Conservation (phyloP, 2,329 filamentous ascomycete genomes). For the Arthroderma sp. region DNA sequence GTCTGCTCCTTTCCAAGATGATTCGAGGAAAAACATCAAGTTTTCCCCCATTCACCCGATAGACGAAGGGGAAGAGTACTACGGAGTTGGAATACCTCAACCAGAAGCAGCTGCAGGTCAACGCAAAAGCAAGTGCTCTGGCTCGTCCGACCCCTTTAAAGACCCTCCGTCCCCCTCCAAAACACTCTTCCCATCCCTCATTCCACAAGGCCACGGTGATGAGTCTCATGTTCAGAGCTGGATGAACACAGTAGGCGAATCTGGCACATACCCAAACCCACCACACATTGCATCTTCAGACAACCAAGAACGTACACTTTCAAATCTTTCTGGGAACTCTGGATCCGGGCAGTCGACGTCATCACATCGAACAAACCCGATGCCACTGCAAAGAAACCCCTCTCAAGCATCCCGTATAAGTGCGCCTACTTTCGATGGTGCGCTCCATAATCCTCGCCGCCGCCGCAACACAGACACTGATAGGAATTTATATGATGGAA, state of each 20-base stretch:
- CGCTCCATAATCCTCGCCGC: no score
- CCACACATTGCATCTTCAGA: conserved; percentile 33
- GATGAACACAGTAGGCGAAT: not conserved
- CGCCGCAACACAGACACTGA: not conserved
- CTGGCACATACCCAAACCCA: not conserved
- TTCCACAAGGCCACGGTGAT: not conserved
- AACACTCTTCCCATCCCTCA: conserved; percentile 5
- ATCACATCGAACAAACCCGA: conserved; percentile 8
- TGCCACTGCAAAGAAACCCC: conserved; percentile 3
- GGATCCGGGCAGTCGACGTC: conserved; percentile 6
- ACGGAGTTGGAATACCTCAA: conserved; percentile 20
- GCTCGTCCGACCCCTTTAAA: conserved; percentile 8
- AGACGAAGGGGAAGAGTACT: conserved; percentile 49
- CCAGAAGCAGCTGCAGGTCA: conserved; percentile 9
- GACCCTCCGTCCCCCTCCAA: conserved; percentile 10
- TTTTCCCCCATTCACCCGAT: conserved; percentile 49
- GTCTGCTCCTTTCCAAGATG: conserved; percentile 34
- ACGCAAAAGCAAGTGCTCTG: conserved; percentile 7
- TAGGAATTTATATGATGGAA: conserved; percentile 5
- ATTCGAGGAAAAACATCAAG: conserved; percentile 35
- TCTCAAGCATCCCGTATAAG: conserved; percentile 3
- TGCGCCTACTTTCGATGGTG: no score
- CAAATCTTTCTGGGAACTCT: conserved; percentile 42
- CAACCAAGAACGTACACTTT: conserved; percentile 42
- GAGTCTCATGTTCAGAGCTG: not conserved